These are phyloP conservation scores for Stygiomarasmius scandens DNA, from an alignment of 1,284 basidiomycete genomes.

Conservation along the genomic window DNA sequence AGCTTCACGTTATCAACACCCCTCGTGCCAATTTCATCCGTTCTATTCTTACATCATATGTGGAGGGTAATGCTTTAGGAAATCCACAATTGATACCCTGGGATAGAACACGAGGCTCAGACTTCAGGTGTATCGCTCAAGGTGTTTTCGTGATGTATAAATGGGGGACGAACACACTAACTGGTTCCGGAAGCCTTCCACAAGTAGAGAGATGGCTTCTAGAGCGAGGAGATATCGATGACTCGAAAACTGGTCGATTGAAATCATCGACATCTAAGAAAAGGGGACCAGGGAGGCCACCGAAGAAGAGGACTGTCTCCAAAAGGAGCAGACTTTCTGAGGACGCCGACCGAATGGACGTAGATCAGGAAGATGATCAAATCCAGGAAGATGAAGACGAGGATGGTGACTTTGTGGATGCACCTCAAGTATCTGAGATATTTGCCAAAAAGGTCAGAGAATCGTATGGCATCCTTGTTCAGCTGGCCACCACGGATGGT, in stretches of 20 bases:
- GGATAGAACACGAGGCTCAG: constrained; percentile 60
- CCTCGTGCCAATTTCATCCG: constrained; percentile 57
- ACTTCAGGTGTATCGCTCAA: constrained; percentile 64
- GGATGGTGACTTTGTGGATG: neutral
- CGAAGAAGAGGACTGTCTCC: neutral
- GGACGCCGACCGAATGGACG: neutral
- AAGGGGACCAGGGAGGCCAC: no score
- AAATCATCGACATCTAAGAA: no score
- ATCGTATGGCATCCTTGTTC: constrained; percentile 48
- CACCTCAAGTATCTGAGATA: constrained; percentile 21
- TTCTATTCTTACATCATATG: constrained; percentile 46
- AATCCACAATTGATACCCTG: constrained; percentile 33
- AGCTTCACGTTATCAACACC: constrained; percentile 63
- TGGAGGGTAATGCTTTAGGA: constrained; percentile 44
- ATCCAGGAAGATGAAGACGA: neutral
- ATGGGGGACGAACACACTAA: constrained; percentile 28
- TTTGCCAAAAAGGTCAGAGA: constrained; percentile 40
- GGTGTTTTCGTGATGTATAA: constrained; percentile 54
- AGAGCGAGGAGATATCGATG: constrained; percentile 26
- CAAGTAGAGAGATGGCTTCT: constrained; percentile 61
- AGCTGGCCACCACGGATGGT: constrained; percentile 38
- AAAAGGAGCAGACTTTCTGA: neutral
- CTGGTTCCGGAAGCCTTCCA: constrained; percentile 34
- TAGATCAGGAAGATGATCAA: neutral
- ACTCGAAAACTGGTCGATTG: neutral